A percentile compares a stretch with the other conserved stretches of the same genome.
Conservation (phyloP, 2,329 filamentous ascomycete genomes). For the Trichoderma atrobrunneum region DNA sequence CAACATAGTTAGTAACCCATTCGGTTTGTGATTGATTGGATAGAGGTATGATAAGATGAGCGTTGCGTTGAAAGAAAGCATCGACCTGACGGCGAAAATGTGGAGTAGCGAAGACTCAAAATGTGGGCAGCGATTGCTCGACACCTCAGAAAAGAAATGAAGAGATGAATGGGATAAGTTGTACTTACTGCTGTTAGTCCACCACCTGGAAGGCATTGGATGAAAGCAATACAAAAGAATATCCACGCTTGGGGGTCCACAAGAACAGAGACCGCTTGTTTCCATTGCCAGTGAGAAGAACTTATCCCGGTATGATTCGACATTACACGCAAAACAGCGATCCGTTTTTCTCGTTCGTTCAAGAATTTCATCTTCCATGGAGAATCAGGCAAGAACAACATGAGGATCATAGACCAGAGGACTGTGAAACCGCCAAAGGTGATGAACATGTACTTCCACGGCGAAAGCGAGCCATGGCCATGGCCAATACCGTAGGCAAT, state of each 20-base stretch:
- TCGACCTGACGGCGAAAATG: background rate
- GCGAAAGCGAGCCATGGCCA: background rate
- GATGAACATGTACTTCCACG: conserved; percentile 14
- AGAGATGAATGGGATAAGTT: background rate
- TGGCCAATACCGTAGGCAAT: conserved; percentile 19
- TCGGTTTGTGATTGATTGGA: background rate
- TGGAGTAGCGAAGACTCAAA: background rate
- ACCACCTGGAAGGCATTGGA: conserved; percentile 21
- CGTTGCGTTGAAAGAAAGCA: background rate
- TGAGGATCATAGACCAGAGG: background rate
- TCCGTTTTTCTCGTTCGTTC: background rate
- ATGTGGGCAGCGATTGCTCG: background rate
- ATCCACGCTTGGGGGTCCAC: conserved; percentile 21
- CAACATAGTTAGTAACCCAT: background rate
- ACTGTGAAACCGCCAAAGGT: background rate
- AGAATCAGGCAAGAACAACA: background rate
- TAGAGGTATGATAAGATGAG: background rate
- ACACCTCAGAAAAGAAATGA: background rate
- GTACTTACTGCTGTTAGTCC: background rate
- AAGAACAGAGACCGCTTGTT: background rate
- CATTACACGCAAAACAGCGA: background rate
- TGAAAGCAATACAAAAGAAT: conserved; percentile 7
- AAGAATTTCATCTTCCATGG: background rate
- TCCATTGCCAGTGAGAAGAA: background rate
- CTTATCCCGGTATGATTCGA: background rate